phyloP scores from a whole-genome alignment of 1,139 yeast genomes.

The Pichia sp. region DNA sequence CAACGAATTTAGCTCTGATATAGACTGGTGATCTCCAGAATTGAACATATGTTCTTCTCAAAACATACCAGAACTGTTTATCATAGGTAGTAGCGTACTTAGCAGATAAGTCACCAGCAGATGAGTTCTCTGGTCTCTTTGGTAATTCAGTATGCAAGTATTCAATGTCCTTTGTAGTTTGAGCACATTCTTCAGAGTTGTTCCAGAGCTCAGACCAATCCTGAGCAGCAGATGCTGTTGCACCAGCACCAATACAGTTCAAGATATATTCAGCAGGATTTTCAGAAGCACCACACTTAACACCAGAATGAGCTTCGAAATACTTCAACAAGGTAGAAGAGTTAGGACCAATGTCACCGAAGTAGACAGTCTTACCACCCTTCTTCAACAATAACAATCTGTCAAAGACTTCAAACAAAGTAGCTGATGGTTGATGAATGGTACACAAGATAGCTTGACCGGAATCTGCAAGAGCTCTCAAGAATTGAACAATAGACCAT shows the following conservation, averaged over 20 bases:
- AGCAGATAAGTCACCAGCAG: slow-evolving; percentile 31
- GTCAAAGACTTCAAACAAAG: slow-evolving; percentile 46
- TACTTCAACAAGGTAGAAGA: slow-evolving; percentile 43
- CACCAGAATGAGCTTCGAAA: slow-evolving; percentile 34
- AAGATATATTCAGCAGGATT: slow-evolving; percentile 31
- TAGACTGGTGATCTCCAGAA: slow-evolving; percentile 49
- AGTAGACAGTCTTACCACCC: slow-evolving; percentile 56
- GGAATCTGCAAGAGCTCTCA: slow-evolving; percentile 41
- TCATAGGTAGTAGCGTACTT: slow-evolving; percentile 36
- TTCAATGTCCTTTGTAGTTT: slow-evolving; percentile 26
- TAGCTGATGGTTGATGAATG: slow-evolving; percentile 56
- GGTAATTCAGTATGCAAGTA: slow-evolving; percentile 22
- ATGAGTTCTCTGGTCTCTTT: slow-evolving; percentile 31
- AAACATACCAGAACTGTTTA: slow-evolving; percentile 40
- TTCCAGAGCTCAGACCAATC: slow-evolving; percentile 38
- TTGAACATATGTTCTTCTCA: slow-evolving; percentile 39
- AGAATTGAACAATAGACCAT: slow-evolving; percentile 44
- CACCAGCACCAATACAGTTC: slow-evolving; percentile 59
- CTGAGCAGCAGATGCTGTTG: slow-evolving; percentile 40
- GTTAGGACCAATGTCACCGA: slow-evolving; percentile 53
- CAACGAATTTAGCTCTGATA: slow-evolving; percentile 41
- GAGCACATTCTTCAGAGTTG: slow-evolving; percentile 11
- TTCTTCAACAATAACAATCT: slow-evolving; percentile 39
- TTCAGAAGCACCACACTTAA: slow-evolving; percentile 29
- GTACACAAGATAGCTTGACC: slow-evolving; percentile 53